phyloP scores from a whole-genome alignment of 148 eudicot genomes.

The Nepenthes mirabilis region DNA sequence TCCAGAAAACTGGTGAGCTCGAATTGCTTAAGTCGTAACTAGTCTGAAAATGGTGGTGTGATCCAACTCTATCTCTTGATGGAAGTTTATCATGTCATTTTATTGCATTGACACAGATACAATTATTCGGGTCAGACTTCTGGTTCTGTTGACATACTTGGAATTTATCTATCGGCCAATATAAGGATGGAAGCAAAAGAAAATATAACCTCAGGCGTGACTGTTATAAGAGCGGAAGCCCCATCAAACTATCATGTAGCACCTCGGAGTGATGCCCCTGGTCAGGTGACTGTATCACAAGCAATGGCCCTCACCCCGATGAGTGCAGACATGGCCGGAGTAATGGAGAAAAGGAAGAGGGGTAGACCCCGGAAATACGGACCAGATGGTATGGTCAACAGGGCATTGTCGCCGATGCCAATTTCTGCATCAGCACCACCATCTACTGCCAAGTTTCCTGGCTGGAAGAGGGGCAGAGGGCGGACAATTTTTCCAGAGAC shows the following conservation, averaged over 20 bases:
- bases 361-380: constrained; percentile 60
- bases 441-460: constrained; percentile 15
- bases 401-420: no score
- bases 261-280: constrained; percentile 25
- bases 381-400: no score
- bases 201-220: constrained; percentile 25
- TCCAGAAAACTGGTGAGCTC: no score
- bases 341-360: constrained; percentile 45
- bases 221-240: constrained; percentile 32
- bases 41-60: no score
- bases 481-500: constrained; percentile 22
- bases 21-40: no score
- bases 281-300: constrained; percentile 9
- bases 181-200: constrained; percentile 30
- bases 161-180: neutral
- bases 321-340: constrained; percentile 11
- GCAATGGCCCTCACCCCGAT: constrained; percentile 12
- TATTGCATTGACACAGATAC: no score
- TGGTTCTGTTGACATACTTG: no score
- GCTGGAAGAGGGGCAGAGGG: constrained; percentile 27
- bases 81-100: no score
- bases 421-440: constrained; percentile 19
- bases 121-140: no score
- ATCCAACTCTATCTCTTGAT: no score
- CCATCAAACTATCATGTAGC: constrained; percentile 48